Conservation (phyloP, 345 rosid species). For the Corymbia maculata region DNA sequence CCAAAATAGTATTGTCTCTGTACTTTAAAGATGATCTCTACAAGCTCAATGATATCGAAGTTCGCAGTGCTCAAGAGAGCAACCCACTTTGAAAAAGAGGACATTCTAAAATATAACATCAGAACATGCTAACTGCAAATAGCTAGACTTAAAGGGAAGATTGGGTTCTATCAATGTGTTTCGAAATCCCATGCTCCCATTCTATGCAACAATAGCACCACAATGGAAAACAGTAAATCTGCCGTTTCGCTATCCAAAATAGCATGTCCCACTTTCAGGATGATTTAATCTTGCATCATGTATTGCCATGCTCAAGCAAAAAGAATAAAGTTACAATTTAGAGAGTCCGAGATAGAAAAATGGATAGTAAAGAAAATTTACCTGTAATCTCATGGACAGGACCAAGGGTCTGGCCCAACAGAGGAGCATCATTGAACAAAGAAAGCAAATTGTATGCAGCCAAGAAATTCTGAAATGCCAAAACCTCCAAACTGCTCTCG, state of each 20-base stretch:
- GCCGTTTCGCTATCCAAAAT: background rate
- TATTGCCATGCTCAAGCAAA: background rate
- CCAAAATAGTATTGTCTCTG: background rate
- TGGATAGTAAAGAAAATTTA: background rate
- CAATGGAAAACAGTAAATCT: background rate
- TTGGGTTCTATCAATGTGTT: background rate
- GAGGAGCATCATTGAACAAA: constrained; percentile 6
- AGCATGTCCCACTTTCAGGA: background rate
- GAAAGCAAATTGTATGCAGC: constrained; percentile 26
- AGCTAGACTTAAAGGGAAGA: background rate
- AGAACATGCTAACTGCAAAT: background rate
- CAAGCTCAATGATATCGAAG: background rate
- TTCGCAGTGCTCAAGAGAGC: background rate
- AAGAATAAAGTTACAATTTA: background rate
- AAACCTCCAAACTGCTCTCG: constrained; percentile 7
- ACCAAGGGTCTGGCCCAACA: background rate
- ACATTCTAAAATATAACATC: background rate
- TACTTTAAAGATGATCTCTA: background rate
- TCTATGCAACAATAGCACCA: background rate
- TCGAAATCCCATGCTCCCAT: background rate
- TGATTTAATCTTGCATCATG: background rate
- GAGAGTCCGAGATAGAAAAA: background rate
- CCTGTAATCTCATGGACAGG: background rate
- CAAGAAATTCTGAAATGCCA: constrained; percentile 25
- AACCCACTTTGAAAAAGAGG: background rate